Evolutionary conservation across 2,329 filamentous ascomycete genomes (phyloP).

Genomic region (Botrytis porri): DNA sequence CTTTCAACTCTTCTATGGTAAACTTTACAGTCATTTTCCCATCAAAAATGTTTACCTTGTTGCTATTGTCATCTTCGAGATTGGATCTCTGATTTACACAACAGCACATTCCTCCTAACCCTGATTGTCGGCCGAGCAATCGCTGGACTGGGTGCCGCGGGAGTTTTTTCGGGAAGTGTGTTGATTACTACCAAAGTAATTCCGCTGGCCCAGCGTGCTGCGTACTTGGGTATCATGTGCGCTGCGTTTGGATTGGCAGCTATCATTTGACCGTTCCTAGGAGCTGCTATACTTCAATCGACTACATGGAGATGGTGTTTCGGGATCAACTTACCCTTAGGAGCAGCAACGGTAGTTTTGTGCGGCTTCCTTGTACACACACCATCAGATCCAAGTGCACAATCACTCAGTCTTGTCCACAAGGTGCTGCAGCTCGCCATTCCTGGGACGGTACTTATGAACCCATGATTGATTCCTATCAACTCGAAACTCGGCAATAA

Average conservation of each 20-base stretch:
- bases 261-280: conserved; percentile 16
- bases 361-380: conserved; percentile 5
- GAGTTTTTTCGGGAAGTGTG: not conserved
- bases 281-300: conserved; percentile 1
- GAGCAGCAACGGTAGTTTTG: not conserved
- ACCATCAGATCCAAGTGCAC: not conserved
- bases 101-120: not conserved
- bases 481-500: too few relatives aligned
- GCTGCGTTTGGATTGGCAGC: conserved; percentile 12
- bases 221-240: conserved; percentile 7
- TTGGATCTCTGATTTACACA: conserved; percentile 5
- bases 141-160: not conserved
- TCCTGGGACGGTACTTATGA: conserved; percentile 1
- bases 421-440: conserved; percentile 4
- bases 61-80: conserved; percentile 3
- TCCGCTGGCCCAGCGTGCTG: conserved; percentile 11
- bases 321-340: conserved; percentile 14
- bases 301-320: conserved; percentile 14
- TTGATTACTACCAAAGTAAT: conserved; percentile 5
- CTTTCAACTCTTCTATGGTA: conserved; percentile 7
- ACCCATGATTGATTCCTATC: too few relatives aligned
- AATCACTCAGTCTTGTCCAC: not conserved
- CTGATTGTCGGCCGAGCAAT: conserved; percentile 15
- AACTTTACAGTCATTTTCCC: conserved; percentile 4
- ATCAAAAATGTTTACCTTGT: conserved; percentile 12